Evolutionary conservation across 805 yeast genomes (phyloP).

Genomic region (Lipomyces spencermartinsiae): DNA sequence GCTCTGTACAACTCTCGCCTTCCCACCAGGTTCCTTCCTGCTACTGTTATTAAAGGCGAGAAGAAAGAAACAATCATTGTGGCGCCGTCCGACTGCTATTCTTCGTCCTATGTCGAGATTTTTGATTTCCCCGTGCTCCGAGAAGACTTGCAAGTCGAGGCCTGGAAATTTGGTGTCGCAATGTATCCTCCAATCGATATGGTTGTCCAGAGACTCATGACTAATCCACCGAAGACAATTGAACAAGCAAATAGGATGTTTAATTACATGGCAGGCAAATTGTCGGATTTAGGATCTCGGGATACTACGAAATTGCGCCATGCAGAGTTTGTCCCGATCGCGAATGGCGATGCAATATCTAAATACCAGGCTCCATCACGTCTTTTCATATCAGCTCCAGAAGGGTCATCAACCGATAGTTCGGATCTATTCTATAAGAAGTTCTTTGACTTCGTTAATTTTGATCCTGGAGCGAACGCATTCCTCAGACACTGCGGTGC

Average conservation of each 20-base stretch:
- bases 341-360: conserved; percentile 9
- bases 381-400: conserved; percentile 35
- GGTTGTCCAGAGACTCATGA: conserved; percentile 38
- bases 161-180: conserved; percentile 45
- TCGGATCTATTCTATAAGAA: conserved; percentile 34
- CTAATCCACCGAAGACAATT: conserved; percentile 40
- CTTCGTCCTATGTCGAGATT: conserved; percentile 32
- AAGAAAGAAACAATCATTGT: conserved; percentile 17
- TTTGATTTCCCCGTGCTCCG: conserved; percentile 46
- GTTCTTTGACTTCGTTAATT: conserved; percentile 43
- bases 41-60: conserved; percentile 29
- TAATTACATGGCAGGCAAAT: conserved; percentile 42
- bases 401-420: neutral
- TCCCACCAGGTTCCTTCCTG: conserved; percentile 34
- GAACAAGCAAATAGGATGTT: conserved; percentile 42
- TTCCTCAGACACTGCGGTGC: conserved; percentile 47
- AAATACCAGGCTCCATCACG: conserved; percentile 39
- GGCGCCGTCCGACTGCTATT: conserved; percentile 32
- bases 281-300: conserved; percentile 36
- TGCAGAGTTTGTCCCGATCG: conserved; percentile 44
- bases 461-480: conserved; percentile 41
- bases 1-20: conserved; percentile 17
- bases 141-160: conserved; percentile 38
- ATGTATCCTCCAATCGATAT: conserved; percentile 40
- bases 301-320: conserved; percentile 37